A percentile compares a stretch with the other conserved stretches of the same genome.
Evolutionary conservation across 1,284 basidiomycete species (phyloP).

Genomic region (Apiotrichum akiyoshidainum): DNA sequence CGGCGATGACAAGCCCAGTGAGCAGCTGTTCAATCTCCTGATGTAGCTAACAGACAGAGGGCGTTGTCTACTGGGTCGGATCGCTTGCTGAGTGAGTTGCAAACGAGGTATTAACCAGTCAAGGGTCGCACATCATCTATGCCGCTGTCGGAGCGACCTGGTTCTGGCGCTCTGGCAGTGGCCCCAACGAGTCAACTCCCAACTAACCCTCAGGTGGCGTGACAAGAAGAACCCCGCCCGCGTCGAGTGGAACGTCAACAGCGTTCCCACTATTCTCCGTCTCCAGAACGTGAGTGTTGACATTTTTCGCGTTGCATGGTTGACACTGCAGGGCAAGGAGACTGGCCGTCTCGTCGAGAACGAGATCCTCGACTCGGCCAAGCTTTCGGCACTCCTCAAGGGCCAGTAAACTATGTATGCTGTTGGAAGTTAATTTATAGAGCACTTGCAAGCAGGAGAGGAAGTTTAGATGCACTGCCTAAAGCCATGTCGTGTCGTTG

Average conservation of each 20-base stretch:
- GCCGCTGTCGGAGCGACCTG: too few relatives aligned
- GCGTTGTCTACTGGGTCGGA: conserved; percentile 70
- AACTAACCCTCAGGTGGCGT: conserved; percentile 60
- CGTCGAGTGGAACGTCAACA: conserved; percentile 61
- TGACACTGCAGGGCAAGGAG: conserved; percentile 55
- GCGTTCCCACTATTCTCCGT: conserved; percentile 70
- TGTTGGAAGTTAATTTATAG: too few relatives aligned
- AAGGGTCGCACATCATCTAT: too few relatives aligned
- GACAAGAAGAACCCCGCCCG: conserved; percentile 62
- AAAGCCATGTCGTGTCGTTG: too few relatives aligned
- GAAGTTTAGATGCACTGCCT: too few relatives aligned
- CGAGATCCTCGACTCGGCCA: conserved; percentile 51
- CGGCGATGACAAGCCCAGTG: conserved; percentile 56
- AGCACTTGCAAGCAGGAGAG: too few relatives aligned
- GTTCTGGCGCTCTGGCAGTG: too few relatives aligned
- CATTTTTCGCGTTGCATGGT: not conserved
- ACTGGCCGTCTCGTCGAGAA: conserved; percentile 61
- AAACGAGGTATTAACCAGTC: too few relatives aligned
- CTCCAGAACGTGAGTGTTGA: conserved; percentile 60
- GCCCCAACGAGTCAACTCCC: not conserved
- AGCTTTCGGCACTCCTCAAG: conserved; percentile 29
- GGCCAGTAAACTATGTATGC: not conserved
- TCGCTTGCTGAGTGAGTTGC: conserved; percentile 62
- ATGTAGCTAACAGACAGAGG: conserved; percentile 45
- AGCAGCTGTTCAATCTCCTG: conserved; percentile 9